phyloP scores from a whole-genome alignment of 805 yeast genomes.

The Blastobotrys americana region DNA sequence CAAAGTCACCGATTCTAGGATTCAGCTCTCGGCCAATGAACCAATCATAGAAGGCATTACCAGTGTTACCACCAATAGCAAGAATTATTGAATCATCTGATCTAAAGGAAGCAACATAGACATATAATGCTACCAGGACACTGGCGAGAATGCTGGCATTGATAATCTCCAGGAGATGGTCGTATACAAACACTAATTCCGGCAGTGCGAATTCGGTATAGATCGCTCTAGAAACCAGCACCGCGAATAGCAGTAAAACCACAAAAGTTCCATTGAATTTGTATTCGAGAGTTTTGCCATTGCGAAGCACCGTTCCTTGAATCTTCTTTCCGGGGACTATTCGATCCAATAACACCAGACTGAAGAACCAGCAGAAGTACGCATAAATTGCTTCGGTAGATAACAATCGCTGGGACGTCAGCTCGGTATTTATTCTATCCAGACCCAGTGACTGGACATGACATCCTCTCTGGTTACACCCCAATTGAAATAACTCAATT shows the following conservation, averaged over 20 bases:
- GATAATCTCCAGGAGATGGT: conserved; percentile 58
- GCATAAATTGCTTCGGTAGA: conserved; percentile 46
- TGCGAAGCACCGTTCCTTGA: conserved; percentile 66
- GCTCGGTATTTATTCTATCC: conserved; percentile 15
- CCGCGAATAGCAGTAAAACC: conserved; percentile 33
- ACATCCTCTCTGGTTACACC: conserved; percentile 47
- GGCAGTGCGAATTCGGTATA: conserved; percentile 54
- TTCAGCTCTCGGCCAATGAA: conserved; percentile 94
- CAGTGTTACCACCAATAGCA: conserved; percentile 82
- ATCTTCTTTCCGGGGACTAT: conserved; percentile 57
- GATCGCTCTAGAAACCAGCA: conserved; percentile 46
- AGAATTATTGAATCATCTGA: conserved; percentile 56
- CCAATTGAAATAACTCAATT: conserved; percentile 50
- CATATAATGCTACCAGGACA: conserved; percentile 51
- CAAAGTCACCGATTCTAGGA: conserved; percentile 80
- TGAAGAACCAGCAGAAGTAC: conserved; percentile 67
- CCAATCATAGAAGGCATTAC: conserved; percentile 76
- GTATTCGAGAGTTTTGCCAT: conserved; percentile 63
- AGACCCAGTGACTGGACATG: conserved; percentile 17
- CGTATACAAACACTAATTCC: conserved; percentile 70
- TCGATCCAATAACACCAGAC: conserved; percentile 55
- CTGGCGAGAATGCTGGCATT: conserved; percentile 59
- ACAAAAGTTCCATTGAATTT: conserved; percentile 74
- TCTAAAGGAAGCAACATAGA: conserved; percentile 61
- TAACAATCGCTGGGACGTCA: conserved; percentile 16